Conservation (phyloP, 2,329 filamentous ascomycete species). For the Gnomoniopsis sp. region DNA sequence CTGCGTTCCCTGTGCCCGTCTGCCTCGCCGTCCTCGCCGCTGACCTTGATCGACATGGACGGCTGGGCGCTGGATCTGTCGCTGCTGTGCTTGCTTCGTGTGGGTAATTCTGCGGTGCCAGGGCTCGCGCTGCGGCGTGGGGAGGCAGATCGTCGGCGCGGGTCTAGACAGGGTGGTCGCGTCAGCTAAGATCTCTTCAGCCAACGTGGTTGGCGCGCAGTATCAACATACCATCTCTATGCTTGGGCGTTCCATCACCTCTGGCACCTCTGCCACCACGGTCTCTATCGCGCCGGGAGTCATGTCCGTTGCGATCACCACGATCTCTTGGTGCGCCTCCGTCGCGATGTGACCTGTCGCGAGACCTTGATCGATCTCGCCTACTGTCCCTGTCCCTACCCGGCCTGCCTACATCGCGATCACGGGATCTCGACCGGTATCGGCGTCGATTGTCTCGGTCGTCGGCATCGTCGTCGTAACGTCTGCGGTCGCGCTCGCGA, state of each 20-base stretch:
- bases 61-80: conserved; percentile 13
- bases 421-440: conserved; percentile 14
- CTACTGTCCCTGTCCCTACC: conserved; percentile 28
- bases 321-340: conserved; percentile 7
- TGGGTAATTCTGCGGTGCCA: conserved; percentile 29
- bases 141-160: conserved; percentile 36
- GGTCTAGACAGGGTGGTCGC: conserved; percentile 15
- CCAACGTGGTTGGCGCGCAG: neutral
- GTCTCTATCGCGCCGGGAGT: conserved; percentile 11
- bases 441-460: conserved; percentile 25
- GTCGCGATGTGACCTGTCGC: conserved; percentile 28
- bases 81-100: conserved; percentile 28
- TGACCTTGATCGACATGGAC: conserved; percentile 35
- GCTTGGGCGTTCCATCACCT: conserved; percentile 9
- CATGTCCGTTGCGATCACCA: conserved; percentile 6
- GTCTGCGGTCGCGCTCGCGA: conserved; percentile 33
- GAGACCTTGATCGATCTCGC: conserved; percentile 10
- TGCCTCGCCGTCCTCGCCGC: conserved; percentile 27
- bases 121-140: conserved; percentile 25
- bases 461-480: conserved; percentile 30
- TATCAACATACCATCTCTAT: conserved; percentile 7
- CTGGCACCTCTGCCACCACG: conserved; percentile 7
- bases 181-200: too few relatives aligned
- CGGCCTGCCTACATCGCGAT: conserved; percentile 27
- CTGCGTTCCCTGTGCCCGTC: conserved; percentile 19